phyloP scores from a whole-genome alignment of 352 stramenopile genomes.

The Globisporangium camurandrum region DNA sequence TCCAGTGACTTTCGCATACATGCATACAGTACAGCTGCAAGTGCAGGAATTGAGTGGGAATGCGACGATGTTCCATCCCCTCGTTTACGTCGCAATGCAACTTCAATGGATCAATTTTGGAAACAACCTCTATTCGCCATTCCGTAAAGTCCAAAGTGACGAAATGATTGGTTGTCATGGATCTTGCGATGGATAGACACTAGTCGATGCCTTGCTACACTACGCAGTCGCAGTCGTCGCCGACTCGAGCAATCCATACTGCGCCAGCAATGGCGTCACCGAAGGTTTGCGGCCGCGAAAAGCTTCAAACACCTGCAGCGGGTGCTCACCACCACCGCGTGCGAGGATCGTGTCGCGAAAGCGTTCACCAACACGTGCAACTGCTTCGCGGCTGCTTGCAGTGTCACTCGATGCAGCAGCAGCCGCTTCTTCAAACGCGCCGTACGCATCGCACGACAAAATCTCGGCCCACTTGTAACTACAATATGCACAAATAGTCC shows the following conservation, averaged over 20 bases:
- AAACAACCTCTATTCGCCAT: no score
- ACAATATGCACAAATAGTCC: not conserved
- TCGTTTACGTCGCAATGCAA: no score
- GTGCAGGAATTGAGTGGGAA: no score
- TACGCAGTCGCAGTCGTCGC: not conserved
- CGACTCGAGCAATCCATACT: slow-evolving; percentile 82
- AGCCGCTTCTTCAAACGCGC: slow-evolving; percentile 94
- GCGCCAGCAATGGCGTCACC: slow-evolving; percentile 90
- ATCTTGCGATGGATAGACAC: no score
- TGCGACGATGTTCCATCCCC: no score
- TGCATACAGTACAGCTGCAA: no score
- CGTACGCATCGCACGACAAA: slow-evolving; percentile 96
- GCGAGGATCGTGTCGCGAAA: slow-evolving; percentile 94
- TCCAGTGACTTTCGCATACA: no score
- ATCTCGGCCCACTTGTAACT: slow-evolving; percentile 98
- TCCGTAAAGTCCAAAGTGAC: no score
- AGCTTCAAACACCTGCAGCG: slow-evolving; percentile 90
- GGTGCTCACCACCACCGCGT: slow-evolving; percentile 81
- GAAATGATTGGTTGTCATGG: no score
- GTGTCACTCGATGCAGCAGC: not conserved
- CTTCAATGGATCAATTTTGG: no score
- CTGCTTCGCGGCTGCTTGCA: slow-evolving; percentile 45
- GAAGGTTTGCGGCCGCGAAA: slow-evolving; percentile 94
- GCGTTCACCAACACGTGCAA: slow-evolving; percentile 75
- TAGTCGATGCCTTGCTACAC: no score